Conservation (phyloP, 1,284 basidiomycete genomes). For the Puccinia novopanici region DNA sequence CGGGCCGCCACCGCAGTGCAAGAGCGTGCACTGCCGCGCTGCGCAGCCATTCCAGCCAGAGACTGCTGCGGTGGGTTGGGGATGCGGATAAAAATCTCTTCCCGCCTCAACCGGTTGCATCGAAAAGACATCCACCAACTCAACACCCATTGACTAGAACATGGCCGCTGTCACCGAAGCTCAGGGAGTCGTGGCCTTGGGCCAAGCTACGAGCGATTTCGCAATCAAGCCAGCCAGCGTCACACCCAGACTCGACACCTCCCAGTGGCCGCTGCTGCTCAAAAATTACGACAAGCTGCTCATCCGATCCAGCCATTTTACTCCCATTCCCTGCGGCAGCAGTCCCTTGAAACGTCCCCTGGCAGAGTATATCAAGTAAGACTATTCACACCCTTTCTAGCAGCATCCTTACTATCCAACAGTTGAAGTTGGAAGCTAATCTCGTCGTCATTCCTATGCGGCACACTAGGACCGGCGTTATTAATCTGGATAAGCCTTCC, state of each 20-base stretch:
- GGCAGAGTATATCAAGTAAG: conserved; percentile 46
- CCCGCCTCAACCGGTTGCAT: background rate
- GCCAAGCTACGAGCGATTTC: conserved; percentile 58
- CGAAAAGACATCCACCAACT: background rate
- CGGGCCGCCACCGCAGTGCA: no score
- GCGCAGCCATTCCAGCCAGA: no score
- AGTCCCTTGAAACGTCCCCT: conserved; percentile 42
- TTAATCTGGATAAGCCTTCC: conserved; percentile 99
- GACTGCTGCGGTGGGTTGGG: background rate
- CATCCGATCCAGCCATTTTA: conserved; percentile 81
- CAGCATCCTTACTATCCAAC: conserved; percentile 71
- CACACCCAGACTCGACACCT: conserved; percentile 70
- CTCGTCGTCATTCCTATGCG: conserved; percentile 68
- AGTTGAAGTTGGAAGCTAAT: conserved; percentile 65
- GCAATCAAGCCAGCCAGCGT: conserved; percentile 61
- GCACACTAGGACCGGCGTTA: conserved; percentile 80
- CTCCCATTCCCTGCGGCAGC: conserved; percentile 75
- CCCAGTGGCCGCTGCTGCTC: conserved; percentile 93
- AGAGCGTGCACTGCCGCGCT: no score
- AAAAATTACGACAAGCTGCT: conserved; percentile 93
- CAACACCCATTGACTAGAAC: background rate
- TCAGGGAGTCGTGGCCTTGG: conserved; percentile 41
- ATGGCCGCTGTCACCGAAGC: conserved; percentile 42
- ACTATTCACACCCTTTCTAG: background rate
- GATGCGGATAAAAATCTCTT: background rate